Conservation (phyloP, 140 eudicot genomes). For the Senecio squalidus region DNA sequence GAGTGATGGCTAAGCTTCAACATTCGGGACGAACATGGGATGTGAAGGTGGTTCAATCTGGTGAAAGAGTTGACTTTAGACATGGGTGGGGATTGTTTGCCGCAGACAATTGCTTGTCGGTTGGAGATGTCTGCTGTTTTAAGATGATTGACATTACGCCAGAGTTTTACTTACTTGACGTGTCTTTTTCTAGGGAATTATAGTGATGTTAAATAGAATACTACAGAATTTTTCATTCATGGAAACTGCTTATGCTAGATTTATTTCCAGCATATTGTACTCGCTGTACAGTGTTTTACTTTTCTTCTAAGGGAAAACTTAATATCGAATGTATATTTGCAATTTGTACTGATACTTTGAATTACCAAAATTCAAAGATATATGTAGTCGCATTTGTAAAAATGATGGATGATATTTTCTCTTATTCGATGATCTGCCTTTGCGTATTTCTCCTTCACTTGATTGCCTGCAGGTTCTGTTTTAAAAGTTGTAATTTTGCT, state of each 20-base stretch:
- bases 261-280: neutral
- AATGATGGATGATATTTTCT: no score
- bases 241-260: neutral
- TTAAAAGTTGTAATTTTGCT: no score
- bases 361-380: no score
- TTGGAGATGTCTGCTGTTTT: conserved; percentile 29
- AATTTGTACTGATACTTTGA: neutral
- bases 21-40: conserved; percentile 24
- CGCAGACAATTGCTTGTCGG: conserved; percentile 19
- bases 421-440: neutral
- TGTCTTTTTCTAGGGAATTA: conserved; percentile 12
- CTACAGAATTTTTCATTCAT: neutral
- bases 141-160: conserved; percentile 18
- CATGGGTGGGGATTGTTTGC: conserved; percentile 31
- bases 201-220: neutral
- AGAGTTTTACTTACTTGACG: conserved; percentile 18
- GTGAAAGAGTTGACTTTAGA: conserved; percentile 2
- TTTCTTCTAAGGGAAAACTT: neutral
- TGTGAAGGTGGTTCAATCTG: conserved; percentile 5
- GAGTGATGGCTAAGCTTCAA: conserved; percentile 22
- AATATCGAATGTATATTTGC: neutral
- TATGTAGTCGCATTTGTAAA: no score
- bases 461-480: neutral
- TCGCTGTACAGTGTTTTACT: neutral
- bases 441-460: neutral